phyloP scores from a whole-genome alignment of 495 filamentous ascomycete genomes.

The Hypoxylon intermedium region DNA sequence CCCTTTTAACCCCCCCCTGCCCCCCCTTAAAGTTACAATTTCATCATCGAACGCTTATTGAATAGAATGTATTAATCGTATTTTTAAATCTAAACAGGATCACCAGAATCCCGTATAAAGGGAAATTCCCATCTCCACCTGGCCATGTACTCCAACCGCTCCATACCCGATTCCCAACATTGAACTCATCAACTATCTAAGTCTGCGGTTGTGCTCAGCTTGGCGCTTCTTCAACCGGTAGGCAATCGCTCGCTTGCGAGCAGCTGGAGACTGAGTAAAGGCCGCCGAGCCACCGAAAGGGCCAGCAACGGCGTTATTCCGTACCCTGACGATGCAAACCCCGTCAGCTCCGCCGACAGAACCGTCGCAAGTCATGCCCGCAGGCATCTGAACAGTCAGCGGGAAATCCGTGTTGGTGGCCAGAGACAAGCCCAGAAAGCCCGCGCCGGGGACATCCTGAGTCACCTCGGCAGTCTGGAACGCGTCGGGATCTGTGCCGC shows the following conservation, averaged over 20 bases:
- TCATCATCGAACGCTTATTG: too few relatives aligned
- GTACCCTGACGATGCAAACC: conserved; percentile 65
- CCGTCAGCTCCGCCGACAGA: conserved; percentile 58
- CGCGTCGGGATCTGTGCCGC: conserved; percentile 59
- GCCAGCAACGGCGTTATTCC: conserved; percentile 63
- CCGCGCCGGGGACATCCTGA: conserved; percentile 64
- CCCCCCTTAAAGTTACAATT: too few relatives aligned
- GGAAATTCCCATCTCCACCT: conserved; percentile 9
- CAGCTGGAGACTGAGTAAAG: conserved; percentile 56
- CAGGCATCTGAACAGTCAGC: conserved; percentile 64
- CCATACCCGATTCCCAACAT: neutral
- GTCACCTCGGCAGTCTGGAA: conserved; percentile 63
- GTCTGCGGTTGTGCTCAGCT: conserved; percentile 35
- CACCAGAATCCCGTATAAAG: too few relatives aligned
- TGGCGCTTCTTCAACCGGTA: conserved; percentile 54
- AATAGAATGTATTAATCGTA: too few relatives aligned
- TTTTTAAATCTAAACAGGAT: too few relatives aligned
- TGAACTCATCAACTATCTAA: conserved; percentile 8
- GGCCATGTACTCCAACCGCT: conserved; percentile 3
- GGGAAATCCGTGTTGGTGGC: conserved; percentile 63
- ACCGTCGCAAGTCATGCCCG: conserved; percentile 66
- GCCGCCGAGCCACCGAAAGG: conserved; percentile 67
- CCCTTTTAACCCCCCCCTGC: too few relatives aligned
- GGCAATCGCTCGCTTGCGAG: conserved; percentile 54
- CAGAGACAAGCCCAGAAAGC: conserved; percentile 56